These are phyloP conservation scores for Pinus albicaulis DNA, from an alignment of 75 land plant species.

Conservation along the genomic window DNA sequence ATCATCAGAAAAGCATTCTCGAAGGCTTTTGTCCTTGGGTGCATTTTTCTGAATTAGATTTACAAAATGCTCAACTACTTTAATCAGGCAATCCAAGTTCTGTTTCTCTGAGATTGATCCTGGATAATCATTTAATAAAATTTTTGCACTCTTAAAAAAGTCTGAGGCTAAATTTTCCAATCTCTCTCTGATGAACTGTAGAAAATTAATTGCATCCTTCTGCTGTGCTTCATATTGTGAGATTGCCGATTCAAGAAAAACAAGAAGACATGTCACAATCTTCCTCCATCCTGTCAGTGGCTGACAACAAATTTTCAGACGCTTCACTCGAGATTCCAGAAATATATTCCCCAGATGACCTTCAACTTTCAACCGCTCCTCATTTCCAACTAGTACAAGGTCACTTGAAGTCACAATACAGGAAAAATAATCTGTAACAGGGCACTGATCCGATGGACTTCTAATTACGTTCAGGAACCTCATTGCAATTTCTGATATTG, in stretches of 20 bases:
- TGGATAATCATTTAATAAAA: conserved; percentile 4
- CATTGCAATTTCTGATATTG: conserved; percentile 38
- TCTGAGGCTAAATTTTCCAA: neutral
- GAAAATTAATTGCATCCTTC: neutral
- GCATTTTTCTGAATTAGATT: neutral
- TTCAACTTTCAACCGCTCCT: conserved; percentile 36
- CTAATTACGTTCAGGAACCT: conserved; percentile 30
- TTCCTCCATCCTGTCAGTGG: conserved; percentile 21
- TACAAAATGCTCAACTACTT: neutral
- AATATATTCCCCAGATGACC: conserved; percentile 29
- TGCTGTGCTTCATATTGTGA: neutral
- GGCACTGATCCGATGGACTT: neutral
- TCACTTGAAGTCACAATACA: conserved; percentile 21
- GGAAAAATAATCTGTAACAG: neutral
- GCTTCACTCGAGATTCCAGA: conserved; percentile 24
- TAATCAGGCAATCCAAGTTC: neutral
- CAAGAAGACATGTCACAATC: neutral
- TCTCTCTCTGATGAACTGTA: neutral
- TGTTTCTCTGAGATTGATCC: neutral
- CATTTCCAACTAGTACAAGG: conserved; percentile 60
- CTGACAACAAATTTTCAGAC: conserved; percentile 11
- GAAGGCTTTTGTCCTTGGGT: neutral
- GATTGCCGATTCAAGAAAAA: conserved; percentile 12
- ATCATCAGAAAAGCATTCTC: neutral
- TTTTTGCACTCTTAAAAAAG: neutral